Evolutionary conservation across 345 rosid species (phyloP).

Genomic region (Firmiana major): DNA sequence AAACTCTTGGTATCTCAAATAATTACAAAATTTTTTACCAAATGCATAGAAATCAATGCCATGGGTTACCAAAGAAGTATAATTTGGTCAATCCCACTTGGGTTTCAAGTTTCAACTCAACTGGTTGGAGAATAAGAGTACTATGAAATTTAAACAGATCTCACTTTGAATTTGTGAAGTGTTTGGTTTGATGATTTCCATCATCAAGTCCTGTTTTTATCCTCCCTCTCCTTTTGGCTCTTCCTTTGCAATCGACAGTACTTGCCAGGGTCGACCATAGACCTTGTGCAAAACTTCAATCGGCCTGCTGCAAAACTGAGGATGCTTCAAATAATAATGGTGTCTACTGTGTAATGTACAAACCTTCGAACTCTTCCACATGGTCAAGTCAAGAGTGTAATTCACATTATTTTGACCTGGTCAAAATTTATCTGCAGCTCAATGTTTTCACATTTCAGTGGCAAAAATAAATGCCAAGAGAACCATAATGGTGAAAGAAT

Average conservation of each 20-base stretch:
- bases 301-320: not conserved
- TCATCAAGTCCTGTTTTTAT: not conserved
- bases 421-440: not conserved
- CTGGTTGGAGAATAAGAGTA: not conserved
- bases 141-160: not conserved
- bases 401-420: not conserved
- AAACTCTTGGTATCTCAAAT: not conserved
- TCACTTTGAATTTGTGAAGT: not conserved
- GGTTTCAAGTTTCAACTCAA: not conserved
- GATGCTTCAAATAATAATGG: slow-evolving; percentile 7
- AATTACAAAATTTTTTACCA: not conserved
- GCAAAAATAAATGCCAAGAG: slow-evolving; percentile 1
- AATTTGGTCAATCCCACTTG: not conserved
- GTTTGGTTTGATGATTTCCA: not conserved
- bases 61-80: not conserved
- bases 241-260: no score
- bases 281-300: not conserved
- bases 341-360: not conserved
- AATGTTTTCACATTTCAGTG: not conserved
- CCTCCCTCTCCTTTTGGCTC: no score
- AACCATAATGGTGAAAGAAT: not conserved
- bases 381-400: not conserved
- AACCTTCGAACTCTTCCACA: not conserved
- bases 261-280: not conserved
- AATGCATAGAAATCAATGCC: not conserved